phyloP scores from a whole-genome alignment of 2,329 filamentous ascomycete species.

The Didymella sp. region DNA sequence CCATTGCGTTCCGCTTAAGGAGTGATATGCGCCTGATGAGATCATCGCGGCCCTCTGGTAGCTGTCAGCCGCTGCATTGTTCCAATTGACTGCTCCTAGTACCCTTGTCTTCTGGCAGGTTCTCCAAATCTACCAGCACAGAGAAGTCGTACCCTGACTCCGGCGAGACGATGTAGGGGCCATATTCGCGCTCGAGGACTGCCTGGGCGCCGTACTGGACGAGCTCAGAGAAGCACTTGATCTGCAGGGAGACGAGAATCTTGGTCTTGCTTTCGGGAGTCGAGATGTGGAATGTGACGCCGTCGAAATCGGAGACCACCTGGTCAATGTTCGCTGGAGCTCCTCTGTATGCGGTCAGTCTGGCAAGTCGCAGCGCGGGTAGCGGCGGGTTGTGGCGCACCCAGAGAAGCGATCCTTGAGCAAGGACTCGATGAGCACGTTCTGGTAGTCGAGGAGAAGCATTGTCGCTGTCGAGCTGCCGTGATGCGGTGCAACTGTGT shows the following conservation, averaged over 20 bases:
- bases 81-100: constrained; percentile 18
- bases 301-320: constrained; percentile 98
- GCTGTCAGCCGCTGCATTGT: constrained; percentile 27
- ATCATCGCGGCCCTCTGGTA: constrained; percentile 79
- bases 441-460: constrained; percentile 99
- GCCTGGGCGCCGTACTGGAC: constrained; percentile 91
- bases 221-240: constrained; percentile 93
- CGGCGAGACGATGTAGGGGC: constrained; percentile 83
- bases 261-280: constrained; percentile 93
- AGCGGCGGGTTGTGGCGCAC: constrained; percentile 58
- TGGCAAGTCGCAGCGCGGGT: constrained; percentile 41
- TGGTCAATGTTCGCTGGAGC: constrained; percentile 91
- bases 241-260: constrained; percentile 91
- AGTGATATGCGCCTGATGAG: constrained; percentile 86
- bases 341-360: constrained; percentile 65
- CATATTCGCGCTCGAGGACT: constrained; percentile 93
- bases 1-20: constrained; percentile 98
- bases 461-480: constrained; percentile 52
- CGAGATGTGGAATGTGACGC: constrained; percentile 97
- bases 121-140: constrained; percentile 85
- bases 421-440: constrained; percentile 95
- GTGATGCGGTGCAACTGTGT: constrained; percentile 14
- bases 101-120: constrained; percentile 81
- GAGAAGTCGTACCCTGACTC: constrained; percentile 97
- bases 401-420: constrained; percentile 93